Conservation (phyloP, 129 eudicot species). For the Glebionis coronaria region DNA sequence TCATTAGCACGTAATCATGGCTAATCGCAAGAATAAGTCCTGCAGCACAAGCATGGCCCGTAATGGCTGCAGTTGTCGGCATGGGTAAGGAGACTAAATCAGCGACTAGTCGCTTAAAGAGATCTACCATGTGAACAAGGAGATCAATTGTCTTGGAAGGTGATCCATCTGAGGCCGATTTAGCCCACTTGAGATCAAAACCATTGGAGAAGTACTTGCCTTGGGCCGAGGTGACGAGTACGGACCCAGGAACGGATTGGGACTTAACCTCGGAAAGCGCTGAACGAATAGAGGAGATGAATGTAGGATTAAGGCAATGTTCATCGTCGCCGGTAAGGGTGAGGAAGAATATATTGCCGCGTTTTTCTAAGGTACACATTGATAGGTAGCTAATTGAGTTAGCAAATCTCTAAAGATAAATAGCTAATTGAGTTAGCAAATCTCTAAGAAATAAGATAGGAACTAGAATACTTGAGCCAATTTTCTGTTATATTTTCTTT, state of each 20-base stretch:
- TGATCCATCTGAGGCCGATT: neutral
- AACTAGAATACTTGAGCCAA: too few species aligned
- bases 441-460: too few species aligned
- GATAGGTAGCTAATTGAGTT: too few species aligned
- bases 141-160: slow-evolving; percentile 26
- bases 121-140: slow-evolving; percentile 35
- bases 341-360: slow-evolving; percentile 10
- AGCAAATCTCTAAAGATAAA: too few species aligned
- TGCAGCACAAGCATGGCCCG: slow-evolving; percentile 79
- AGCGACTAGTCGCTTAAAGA: slow-evolving; percentile 38
- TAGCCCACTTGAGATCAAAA: slow-evolving; percentile 12
- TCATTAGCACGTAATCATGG: slow-evolving; percentile 69
- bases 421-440: too few species aligned
- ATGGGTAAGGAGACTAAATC: slow-evolving; percentile 59
- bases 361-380: slow-evolving; percentile 19
- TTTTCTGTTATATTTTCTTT: too few species aligned
- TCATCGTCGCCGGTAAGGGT: slow-evolving; percentile 8
- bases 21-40: slow-evolving; percentile 60
- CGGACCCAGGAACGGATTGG: neutral
- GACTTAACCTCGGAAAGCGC: slow-evolving; percentile 2
- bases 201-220: slow-evolving; percentile 19
- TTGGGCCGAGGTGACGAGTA: slow-evolving; percentile 1
- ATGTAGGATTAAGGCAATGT: neutral
- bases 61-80: slow-evolving; percentile 66
- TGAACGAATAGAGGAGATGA: slow-evolving; percentile 16